phyloP scores from a whole-genome alignment of 1,284 basidiomycete species.

The Pseudozyma pruni region DNA sequence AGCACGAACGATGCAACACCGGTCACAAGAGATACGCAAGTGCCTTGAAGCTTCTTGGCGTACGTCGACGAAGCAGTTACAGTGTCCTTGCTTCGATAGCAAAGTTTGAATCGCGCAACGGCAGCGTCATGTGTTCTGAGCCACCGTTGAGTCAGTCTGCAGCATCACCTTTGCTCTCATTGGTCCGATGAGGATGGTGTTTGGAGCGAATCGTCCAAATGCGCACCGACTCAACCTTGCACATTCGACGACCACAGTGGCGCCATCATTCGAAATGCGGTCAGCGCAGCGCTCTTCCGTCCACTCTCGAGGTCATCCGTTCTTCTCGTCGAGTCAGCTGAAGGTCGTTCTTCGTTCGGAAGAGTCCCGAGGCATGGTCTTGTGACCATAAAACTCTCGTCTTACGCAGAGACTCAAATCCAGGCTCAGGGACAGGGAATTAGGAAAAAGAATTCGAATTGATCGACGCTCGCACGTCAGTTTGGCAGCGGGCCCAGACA shows the following conservation, averaged over 20 bases:
- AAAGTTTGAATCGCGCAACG: neutral
- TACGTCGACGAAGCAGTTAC: no score
- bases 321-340: no score
- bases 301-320: no score
- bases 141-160: neutral
- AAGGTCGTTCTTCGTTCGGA: neutral
- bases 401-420: neutral
- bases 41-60: no score
- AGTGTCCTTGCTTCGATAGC: neutral
- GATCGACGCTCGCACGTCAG: constrained; percentile 36
- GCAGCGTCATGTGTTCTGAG: constrained; percentile 30
- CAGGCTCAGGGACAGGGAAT: constrained; percentile 2
- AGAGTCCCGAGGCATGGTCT: constrained; percentile 3
- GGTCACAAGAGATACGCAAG: neutral
- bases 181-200: constrained; percentile 7
- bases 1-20: no score
- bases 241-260: neutral
- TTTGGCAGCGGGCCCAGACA: no score
- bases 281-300: no score
- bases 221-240: no score
- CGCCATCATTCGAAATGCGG: no score
- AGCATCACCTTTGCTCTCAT: constrained; percentile 1
- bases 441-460: constrained; percentile 24
- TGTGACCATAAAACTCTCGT: constrained; percentile 5
- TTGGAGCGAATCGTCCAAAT: constrained; percentile 2